Base-by-base conservation (phyloP, 768 basidiomycete species). In the Leucosporidium yakuticum region DNA sequence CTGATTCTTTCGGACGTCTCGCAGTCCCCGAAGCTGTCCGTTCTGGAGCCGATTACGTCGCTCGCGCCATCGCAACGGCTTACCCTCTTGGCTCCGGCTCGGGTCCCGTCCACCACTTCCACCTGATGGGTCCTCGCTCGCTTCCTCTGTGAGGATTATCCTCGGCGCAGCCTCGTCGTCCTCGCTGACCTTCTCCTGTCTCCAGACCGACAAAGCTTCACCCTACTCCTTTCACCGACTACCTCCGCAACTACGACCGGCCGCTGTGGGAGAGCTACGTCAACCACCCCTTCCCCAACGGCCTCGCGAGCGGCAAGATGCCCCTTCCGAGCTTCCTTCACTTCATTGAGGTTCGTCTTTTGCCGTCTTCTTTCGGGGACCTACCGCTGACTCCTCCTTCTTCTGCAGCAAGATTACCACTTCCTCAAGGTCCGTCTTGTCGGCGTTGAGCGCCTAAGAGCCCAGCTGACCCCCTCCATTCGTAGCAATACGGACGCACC, bases 61-160 rank as follows among this genome's bases (percentile, higher is more conserved):
- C 90, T 74, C 77, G 83, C 0, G 91, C 86, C 0, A 93, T 96
- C 34, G 82, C 83, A 54, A 83, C 85, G 0, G 88, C 91, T 0
- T 79, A 80, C 48, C 78, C 83, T 0, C 83, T 93, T 8, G 93
- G 91, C 0, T 77, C 80, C 15, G 92, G 93, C 0, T 81, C 87
- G 63, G 92, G 92, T 0, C 93, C 93, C 4, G 81, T 97, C 25
- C 91, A 97, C 77, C 92, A 97, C 76, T 80, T 89, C 62, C 89
- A 91, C 74, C 80, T 85, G 0, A 80, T 86, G 20, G 75, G 80
- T 2, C 79, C 71, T 6, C 80, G 82, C 1, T 69, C 81, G 1
- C 78, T 95, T 23, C 84, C 85, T 1, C 78, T 79, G 86, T 86
- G 74, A 73, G 90, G 83, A 73, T 64, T 57, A 15, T 32, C 7